phyloP scores from a whole-genome alignment of 371 early-diverging fungal genomes.

The Nematocida homosporus region DNA sequence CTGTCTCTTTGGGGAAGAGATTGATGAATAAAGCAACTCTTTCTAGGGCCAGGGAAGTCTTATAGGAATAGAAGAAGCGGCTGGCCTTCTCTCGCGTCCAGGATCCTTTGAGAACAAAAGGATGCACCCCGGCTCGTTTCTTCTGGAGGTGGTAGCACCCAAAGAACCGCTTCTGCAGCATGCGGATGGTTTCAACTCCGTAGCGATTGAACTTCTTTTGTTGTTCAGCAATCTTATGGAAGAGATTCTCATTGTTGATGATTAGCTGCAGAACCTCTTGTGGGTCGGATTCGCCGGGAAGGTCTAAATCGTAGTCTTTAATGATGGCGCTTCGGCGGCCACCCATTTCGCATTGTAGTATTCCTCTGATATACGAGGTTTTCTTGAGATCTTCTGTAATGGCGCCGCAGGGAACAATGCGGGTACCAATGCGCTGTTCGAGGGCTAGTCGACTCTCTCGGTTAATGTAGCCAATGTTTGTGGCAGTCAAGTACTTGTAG shows the following conservation, averaged over 20 bases:
- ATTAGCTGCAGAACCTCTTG: background rate
- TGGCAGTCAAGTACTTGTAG: background rate
- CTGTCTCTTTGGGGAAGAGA: background rate
- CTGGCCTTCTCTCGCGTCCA: conserved; percentile 51
- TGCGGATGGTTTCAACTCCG: background rate
- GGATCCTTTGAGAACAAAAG: conserved; percentile 43
- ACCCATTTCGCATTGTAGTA: background rate
- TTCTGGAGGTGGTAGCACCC: conserved; percentile 44
- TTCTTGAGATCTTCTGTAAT: conserved; percentile 34
- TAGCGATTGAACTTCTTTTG: conserved; percentile 27
- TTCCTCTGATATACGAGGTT: background rate
- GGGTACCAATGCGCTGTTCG: conserved; percentile 4
- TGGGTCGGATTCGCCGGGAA: conserved; percentile 9
- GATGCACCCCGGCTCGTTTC: conserved; percentile 34
- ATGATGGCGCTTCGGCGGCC: background rate
- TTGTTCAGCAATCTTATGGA: conserved; percentile 29
- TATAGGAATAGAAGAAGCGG: conserved; percentile 40
- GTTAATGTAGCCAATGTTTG: background rate
- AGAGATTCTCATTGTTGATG: conserved; percentile 21
- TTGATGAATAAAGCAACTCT: conserved; percentile 38
- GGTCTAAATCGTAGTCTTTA: background rate
- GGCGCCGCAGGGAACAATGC: conserved; percentile 4
- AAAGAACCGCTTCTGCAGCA: conserved; percentile 41
- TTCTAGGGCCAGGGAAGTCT: conserved; percentile 23
- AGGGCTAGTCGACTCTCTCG: conserved; percentile 38